Base-by-base conservation (phyloP, 371 early-diverging fungal species). In the Gilbertella persicaria region DNA sequence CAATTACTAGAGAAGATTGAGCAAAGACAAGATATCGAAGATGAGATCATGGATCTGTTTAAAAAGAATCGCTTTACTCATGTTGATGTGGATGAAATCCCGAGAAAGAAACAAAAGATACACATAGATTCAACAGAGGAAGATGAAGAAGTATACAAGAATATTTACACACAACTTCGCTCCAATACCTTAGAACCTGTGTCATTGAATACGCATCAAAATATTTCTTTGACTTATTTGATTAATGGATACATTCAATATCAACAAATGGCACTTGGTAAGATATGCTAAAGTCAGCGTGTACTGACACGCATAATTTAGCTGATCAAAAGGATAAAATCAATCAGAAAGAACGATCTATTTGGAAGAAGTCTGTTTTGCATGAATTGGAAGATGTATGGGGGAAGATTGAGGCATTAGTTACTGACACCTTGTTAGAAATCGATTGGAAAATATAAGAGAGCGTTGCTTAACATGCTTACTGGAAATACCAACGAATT, bases 21-120 rank as follows among this genome's bases (percentile, higher is more conserved):
- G 2, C 49, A 55, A 16, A 16, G 52, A 3, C 38, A 45, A 10
- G 52, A 57, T n/a, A 41, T 57, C 13, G 58, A 60, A 5, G 52
- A 55, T 4, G 68, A 68, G 24, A 41, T 68, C 3, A 41, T 23
- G 6, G 25, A 43, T 19, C 5, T 48, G 9, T 43, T 55, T 10
- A 48, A 26, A 28, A 36, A 38, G 20, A 45, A 45, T 21, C 24
- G 39, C 5, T 37, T 58, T 29, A 5, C 41, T 4, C 29, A 19
- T 30, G 38, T 7, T 41, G 50, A 5, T 16, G 16, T 17, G 8
- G 45, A 45, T 17, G 47, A 47, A 29, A 43, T 28, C 28, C 51
- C 39, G 1, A 39, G 17, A 28, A 51, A 23, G 24, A 23, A 21
- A 23, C 19, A 58, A 16, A 55, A 21, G 25, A 42, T 28, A 10